Base-by-base conservation (phyloP, 805 yeast species). In the Wickerhamiella spandovensis region DNA sequence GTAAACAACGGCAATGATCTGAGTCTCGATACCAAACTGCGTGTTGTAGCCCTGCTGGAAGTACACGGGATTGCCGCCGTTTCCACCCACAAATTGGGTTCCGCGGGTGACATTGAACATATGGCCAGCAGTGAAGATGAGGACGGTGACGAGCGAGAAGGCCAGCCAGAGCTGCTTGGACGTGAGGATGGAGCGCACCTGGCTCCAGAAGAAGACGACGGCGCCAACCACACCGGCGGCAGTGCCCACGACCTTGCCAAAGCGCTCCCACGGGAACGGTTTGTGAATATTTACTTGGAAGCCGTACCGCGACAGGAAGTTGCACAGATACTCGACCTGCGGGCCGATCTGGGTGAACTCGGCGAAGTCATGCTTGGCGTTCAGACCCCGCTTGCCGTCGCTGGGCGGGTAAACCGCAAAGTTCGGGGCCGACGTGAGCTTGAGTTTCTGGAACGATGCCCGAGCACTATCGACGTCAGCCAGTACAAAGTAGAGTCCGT, bases 71-170 rank as follows among this genome's bases (percentile, higher is more conserved):
- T 62, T 63, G 46, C 77, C 77, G 43, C 64, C 57, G 43, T 66
- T 64, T 43, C 66, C 64, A 30, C 76, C 76, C 37, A 75, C 70
- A 54, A 73, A 69, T 28, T 74, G 88, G 6, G 81, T 73, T 38
- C 76, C 75, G 65, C 97, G 78, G 55, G 92, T 92, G 57, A 77
- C 76, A 65, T 87, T 89, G 75, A 79, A 92, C 98, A 92, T 92
- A 68, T 88, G 84, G 17, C 98, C 98, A 7, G 90, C 72, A 46
- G 77, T 79, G 72, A 89, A 84, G 57, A 88, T 68, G 53, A 89
- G 69, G 37, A 85, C 74, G 18, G 76, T 58, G 51, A 83, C 69
- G n/a, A 84, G 70, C 2, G 84, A 74, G 10, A 76, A 44, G 1
- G 79, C 76, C 43, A 84, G 82, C 97, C 97, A 92, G 39, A 84